Conservation (phyloP, 441 rosid genomes). For the Hura crepitans region DNA sequence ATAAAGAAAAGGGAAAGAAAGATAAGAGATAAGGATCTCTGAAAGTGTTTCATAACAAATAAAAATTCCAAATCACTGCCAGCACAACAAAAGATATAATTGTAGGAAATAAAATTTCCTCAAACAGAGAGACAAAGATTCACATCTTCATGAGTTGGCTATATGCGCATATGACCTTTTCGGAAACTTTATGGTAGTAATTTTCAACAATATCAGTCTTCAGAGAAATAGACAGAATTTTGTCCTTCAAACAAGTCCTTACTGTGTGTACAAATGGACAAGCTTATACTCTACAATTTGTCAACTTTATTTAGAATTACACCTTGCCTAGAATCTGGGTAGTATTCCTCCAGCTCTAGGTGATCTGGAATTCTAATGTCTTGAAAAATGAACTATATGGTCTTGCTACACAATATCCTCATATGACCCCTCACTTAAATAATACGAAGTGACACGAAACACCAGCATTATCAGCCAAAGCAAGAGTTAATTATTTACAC, state of each 20-base stretch:
- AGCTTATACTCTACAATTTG: too few species aligned
- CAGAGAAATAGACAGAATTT: too few species aligned
- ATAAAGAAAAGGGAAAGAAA: background rate
- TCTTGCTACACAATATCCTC: background rate
- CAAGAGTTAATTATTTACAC: background rate
- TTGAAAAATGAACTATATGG: background rate
- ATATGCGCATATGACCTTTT: constrained; percentile 23
- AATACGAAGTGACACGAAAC: background rate
- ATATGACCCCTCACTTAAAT: background rate
- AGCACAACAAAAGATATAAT: background rate
- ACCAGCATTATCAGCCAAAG: background rate
- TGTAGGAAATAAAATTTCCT: background rate
- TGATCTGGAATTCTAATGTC: too few species aligned
- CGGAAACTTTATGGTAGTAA: constrained; percentile 6
- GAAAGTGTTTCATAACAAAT: background rate
- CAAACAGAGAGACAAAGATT: background rate
- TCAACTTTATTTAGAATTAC: too few species aligned
- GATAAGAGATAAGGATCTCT: background rate
- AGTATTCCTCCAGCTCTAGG: too few species aligned
- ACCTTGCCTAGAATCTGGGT: too few species aligned
- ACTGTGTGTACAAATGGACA: too few species aligned
- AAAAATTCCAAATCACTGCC: background rate
- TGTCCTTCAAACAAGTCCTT: too few species aligned
- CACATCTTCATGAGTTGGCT: constrained; percentile 26
- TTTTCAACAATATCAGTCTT: constrained; percentile 12